Conservation (phyloP, 495 filamentous ascomycete species). For the Neurospora africana region DNA sequence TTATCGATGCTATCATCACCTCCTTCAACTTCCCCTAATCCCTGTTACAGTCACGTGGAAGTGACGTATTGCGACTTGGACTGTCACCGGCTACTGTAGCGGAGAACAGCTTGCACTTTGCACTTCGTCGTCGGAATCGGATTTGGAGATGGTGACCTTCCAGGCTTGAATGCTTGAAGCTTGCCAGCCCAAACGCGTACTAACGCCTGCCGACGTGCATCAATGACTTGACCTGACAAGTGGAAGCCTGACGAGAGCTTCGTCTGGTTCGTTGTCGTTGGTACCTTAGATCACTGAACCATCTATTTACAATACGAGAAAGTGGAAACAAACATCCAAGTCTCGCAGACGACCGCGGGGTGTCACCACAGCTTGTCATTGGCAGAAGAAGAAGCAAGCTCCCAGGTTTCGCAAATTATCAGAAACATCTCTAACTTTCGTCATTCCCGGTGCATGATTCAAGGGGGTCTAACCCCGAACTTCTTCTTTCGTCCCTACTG, state of each 20-base stretch:
- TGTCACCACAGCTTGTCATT: not conserved
- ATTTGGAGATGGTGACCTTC: not conserved
- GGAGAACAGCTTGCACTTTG: not conserved
- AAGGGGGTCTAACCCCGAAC: not conserved
- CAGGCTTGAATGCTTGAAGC: not conserved
- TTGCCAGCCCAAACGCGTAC: not conserved
- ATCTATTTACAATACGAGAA: too few species aligned
- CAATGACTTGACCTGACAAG: not conserved
- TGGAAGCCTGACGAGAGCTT: not conserved
- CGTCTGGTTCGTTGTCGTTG: not conserved
- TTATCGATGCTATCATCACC: not conserved
- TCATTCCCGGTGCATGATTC: not conserved
- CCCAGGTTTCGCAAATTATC: not conserved
- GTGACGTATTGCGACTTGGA: not conserved
- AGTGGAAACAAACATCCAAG: not conserved
- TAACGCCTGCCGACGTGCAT: too few species aligned
- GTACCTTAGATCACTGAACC: not conserved
- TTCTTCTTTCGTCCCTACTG: not conserved
- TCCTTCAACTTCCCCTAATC: not conserved
- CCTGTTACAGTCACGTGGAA: not conserved
- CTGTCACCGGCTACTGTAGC: not conserved
- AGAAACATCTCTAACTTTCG: not conserved
- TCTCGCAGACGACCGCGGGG: not conserved
- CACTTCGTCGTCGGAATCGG: not conserved
- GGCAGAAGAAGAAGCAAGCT: not conserved